These are phyloP conservation scores for Chaetomium olivaceum DNA, from an alignment of 2,329 filamentous ascomycete genomes.

Conservation along the genomic window DNA sequence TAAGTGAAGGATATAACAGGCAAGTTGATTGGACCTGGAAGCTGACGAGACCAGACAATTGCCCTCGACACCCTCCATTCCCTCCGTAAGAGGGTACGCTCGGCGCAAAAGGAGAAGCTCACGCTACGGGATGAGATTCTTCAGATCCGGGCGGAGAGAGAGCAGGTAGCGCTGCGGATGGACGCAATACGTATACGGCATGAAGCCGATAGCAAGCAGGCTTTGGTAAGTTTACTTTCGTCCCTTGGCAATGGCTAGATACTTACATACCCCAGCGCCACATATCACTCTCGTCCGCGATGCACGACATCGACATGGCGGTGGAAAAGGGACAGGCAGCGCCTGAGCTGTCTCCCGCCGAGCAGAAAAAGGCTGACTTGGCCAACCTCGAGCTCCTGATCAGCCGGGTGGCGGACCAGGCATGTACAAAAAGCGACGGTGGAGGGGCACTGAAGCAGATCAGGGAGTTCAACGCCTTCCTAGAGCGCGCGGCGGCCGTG, in stretches of 20 bases:
- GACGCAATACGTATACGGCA: conserved; percentile 63
- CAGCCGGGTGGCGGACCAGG: conserved; percentile 55
- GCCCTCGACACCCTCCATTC: conserved; percentile 60
- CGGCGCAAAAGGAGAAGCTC: conserved; percentile 59
- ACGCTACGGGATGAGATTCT: conserved; percentile 61
- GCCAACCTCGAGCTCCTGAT: conserved; percentile 60
- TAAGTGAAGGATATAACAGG: conserved; percentile 40
- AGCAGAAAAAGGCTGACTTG: conserved; percentile 52
- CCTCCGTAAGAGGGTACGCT: conserved; percentile 57
- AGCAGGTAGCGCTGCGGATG: conserved; percentile 63
- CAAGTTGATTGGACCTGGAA: background rate
- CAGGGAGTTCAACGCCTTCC: conserved; percentile 62
- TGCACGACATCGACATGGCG: conserved; percentile 64
- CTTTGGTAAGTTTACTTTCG: conserved; percentile 46
- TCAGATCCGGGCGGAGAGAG: conserved; percentile 58
- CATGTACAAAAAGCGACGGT: conserved; percentile 49
- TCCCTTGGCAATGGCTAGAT: background rate
- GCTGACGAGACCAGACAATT: conserved; percentile 47
- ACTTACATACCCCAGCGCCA: conserved; percentile 42
- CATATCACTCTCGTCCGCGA: conserved; percentile 56
- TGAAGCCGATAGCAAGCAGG: conserved; percentile 54
- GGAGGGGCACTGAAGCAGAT: conserved; percentile 57
- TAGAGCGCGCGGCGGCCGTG: conserved; percentile 60
- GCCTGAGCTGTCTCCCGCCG: conserved; percentile 47
- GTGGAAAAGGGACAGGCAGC: conserved; percentile 47